A percentile compares a stretch with the other conserved stretches of the same genome.
Evolutionary conservation across 2,329 filamentous ascomycete genomes (phyloP).

Genomic region (Ophiosphaerella narmari): DNA sequence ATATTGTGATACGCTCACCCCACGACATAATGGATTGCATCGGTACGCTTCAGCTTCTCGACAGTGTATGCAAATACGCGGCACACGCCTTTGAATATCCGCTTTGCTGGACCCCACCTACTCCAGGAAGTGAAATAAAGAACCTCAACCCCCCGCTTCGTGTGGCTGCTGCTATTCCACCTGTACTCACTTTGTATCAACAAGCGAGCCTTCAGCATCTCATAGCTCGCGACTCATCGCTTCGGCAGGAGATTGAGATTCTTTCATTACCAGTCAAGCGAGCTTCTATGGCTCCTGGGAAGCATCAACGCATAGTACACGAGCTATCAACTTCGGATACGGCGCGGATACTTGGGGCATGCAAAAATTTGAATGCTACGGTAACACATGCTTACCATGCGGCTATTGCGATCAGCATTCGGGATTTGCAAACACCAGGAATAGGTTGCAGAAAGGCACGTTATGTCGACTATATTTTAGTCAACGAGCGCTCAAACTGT

Average conservation of each 20-base stretch:
- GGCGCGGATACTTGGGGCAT: too few relatives aligned
- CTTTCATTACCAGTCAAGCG: slow-evolving; percentile 7
- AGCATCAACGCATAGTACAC: too few relatives aligned
- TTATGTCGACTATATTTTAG: too few relatives aligned
- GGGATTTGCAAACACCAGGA: too few relatives aligned
- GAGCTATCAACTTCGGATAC: too few relatives aligned
- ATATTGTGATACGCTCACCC: slow-evolving; percentile 45
- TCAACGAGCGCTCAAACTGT: too few relatives aligned
- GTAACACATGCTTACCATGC: too few relatives aligned
- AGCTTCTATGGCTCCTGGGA: neutral
- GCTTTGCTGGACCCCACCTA: slow-evolving; percentile 8
- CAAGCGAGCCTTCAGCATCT: slow-evolving; percentile 3
- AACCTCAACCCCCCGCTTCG: slow-evolving; percentile 20
- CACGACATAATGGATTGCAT: slow-evolving; percentile 51
- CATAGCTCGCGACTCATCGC: slow-evolving; percentile 4
- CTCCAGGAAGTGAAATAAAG: slow-evolving; percentile 34
- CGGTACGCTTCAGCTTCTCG: slow-evolving; percentile 44
- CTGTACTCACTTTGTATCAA: slow-evolving; percentile 1
- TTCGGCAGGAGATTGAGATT: slow-evolving; percentile 1
- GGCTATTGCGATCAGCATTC: too few relatives aligned
- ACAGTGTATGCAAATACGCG: slow-evolving; percentile 34
- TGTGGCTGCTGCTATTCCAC: slow-evolving; percentile 9
- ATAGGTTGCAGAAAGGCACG: too few relatives aligned
- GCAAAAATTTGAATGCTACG: too few relatives aligned
- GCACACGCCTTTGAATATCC: slow-evolving; percentile 19